Evolutionary conservation across 768 basidiomycete species (phyloP).

Genomic region (Lactarius sp.): DNA sequence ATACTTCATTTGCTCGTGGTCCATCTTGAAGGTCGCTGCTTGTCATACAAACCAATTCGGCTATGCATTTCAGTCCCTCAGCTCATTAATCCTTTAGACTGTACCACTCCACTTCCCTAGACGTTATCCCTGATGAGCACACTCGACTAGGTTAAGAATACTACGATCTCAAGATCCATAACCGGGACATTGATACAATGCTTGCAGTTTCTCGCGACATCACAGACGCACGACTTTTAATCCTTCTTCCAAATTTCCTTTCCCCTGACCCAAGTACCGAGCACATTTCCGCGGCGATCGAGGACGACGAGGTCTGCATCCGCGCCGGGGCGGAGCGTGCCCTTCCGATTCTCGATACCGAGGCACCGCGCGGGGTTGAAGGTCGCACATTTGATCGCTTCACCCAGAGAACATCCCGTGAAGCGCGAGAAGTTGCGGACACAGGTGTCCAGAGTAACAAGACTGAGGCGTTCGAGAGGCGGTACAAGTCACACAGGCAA

Average conservation of each 20-base stretch:
- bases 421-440: slow-evolving; percentile 81
- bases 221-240: neutral
- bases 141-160: neutral
- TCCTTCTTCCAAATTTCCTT: slow-evolving; percentile 58
- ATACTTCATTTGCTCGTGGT: no score
- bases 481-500: neutral
- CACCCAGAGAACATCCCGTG: slow-evolving; percentile 75
- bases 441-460: slow-evolving; percentile 78
- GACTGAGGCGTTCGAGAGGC: slow-evolving; percentile 38
- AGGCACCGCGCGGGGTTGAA: slow-evolving; percentile 82
- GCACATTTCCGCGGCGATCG: slow-evolving; percentile 58
- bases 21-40: no score
- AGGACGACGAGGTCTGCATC: slow-evolving; percentile 84
- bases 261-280: slow-evolving; percentile 74
- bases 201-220: neutral
- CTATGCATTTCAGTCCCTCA: neutral
- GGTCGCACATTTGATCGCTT: slow-evolving; percentile 84
- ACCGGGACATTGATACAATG: neutral
- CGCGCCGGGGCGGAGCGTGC: slow-evolving; percentile 73
- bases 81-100: neutral
- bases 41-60: neutral
- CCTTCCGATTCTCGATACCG: slow-evolving; percentile 74
- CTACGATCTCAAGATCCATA: neutral
- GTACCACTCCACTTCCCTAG: neutral
- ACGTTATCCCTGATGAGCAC: no score